phyloP scores from a whole-genome alignment of 2,329 filamentous ascomycete species.

The Fusarium marasasianum region DNA sequence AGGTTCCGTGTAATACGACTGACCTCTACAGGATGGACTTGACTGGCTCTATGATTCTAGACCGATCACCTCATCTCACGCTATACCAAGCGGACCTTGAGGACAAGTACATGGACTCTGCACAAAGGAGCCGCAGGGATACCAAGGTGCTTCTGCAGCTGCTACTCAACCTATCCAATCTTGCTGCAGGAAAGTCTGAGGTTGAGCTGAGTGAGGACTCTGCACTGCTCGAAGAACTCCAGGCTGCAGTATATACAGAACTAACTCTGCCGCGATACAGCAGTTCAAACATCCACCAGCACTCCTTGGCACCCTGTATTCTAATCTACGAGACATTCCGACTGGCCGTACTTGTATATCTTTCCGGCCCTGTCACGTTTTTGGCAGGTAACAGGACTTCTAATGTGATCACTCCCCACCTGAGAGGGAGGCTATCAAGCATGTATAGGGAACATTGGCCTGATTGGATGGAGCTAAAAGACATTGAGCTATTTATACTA shows the following conservation, averaged over 20 bases:
- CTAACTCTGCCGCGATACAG: not conserved
- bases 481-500: not conserved
- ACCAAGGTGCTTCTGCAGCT: accelerated
- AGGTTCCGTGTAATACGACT: accelerated
- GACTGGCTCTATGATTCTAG: not conserved
- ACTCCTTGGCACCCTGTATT: not conserved
- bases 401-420: not conserved
- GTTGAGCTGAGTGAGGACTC: not conserved
- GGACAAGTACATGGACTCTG: accelerated
- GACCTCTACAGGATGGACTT: not conserved
- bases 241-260: not conserved
- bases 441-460: not conserved
- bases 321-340: not conserved
- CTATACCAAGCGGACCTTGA: not conserved
- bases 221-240: accelerated
- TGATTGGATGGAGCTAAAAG: accelerated
- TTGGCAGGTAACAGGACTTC: not conserved
- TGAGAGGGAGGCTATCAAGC: not conserved
- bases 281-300: accelerated
- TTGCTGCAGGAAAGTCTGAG: not conserved
- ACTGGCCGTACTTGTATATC: not conserved
- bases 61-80: not conserved
- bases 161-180: accelerated
- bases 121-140: accelerated
- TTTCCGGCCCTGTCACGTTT: not conserved